phyloP scores from a whole-genome alignment of 1,284 basidiomycete genomes.

The Rhodotorula sp. region DNA sequence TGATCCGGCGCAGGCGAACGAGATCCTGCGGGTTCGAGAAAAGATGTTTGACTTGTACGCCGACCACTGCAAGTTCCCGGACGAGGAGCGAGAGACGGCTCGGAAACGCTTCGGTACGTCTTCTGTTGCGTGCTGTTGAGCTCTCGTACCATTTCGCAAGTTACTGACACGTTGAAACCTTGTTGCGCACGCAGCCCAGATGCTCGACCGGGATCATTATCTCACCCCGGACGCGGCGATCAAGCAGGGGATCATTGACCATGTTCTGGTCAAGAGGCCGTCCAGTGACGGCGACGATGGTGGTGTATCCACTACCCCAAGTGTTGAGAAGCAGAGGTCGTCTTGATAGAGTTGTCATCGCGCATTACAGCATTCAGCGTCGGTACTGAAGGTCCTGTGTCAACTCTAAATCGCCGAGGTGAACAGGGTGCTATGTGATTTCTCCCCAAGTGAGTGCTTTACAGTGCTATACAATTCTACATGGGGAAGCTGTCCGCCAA shows the following conservation, averaged over 20 bases:
- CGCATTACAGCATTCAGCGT: no score
- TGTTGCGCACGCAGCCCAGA: slow-evolving; percentile 12
- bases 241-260: slow-evolving; percentile 85
- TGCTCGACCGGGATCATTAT: slow-evolving; percentile 85
- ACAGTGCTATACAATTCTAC: no score
- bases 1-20: slow-evolving; percentile 56
- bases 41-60: slow-evolving; percentile 61
- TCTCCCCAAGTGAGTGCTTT: no score
- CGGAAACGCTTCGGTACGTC: slow-evolving; percentile 70
- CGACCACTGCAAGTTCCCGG: slow-evolving; percentile 63
- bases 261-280: slow-evolving; percentile 63
- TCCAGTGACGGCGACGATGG: background rate
- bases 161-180: background rate
- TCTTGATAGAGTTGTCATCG: no score
- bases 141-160: background rate
- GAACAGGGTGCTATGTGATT: no score
- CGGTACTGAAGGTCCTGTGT: no score
- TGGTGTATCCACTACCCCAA: no score
- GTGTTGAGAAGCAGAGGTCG: background rate
- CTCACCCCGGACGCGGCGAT: slow-evolving; percentile 86
- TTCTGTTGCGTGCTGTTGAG: background rate
- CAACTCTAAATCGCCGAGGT: no score
- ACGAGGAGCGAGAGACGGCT: slow-evolving; percentile 64
- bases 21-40: slow-evolving; percentile 81
- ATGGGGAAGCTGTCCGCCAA: no score